Conservation (phyloP, 2,329 filamentous ascomycete species). For the Colletotrichum tanaceti region DNA sequence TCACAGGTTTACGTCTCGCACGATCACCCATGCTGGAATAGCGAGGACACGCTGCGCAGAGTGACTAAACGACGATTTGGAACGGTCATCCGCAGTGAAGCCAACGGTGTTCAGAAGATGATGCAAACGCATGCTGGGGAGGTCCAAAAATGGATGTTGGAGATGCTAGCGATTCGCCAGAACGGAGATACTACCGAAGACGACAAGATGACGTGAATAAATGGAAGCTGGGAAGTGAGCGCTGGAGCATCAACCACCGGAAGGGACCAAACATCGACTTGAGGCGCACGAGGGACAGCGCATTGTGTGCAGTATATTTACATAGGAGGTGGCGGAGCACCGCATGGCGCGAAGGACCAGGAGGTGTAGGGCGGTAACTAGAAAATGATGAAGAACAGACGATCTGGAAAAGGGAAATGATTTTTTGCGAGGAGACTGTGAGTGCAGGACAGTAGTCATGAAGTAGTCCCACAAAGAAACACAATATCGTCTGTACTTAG, state of each 20-base stretch:
- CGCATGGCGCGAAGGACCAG: background rate
- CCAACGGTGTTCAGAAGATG: slow-evolving; percentile 64
- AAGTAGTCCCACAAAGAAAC: background rate
- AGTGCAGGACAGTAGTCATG: slow-evolving; percentile 12
- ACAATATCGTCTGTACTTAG: slow-evolving; percentile 1
- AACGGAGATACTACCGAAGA: slow-evolving; percentile 63
- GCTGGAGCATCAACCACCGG: background rate
- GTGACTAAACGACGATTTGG: slow-evolving; percentile 72
- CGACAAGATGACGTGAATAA: slow-evolving; percentile 51
- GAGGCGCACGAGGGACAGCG: background rate
- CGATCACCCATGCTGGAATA: slow-evolving; percentile 80
- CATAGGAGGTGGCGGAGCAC: background rate
- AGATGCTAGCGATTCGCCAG: slow-evolving; percentile 49
- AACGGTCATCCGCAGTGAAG: slow-evolving; percentile 64
- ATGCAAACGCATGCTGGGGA: slow-evolving; percentile 66
- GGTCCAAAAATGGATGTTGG: slow-evolving; percentile 63
- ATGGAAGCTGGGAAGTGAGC: background rate
- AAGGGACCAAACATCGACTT: background rate
- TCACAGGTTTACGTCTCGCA: slow-evolving; percentile 82
- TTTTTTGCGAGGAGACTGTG: slow-evolving; percentile 18
- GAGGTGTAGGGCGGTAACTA: background rate
- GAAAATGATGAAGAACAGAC: background rate
- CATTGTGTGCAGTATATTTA: background rate
- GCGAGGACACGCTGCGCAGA: slow-evolving; percentile 69
- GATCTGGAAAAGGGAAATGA: background rate